These are phyloP conservation scores for Plasmodium fragile DNA, from an alignment of 169 alveolate species.

Conservation along the genomic window DNA sequence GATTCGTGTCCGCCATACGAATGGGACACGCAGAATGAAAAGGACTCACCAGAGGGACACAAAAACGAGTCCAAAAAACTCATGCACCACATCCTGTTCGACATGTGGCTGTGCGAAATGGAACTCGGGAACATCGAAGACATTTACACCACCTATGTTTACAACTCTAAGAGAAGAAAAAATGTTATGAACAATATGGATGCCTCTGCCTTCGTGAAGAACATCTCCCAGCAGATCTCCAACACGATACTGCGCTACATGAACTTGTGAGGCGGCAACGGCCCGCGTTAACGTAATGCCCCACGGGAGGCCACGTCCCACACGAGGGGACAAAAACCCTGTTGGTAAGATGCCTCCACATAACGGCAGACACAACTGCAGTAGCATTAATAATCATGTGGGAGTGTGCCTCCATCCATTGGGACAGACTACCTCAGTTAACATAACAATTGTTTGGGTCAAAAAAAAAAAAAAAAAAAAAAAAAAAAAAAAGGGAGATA, in stretches of 20 bases:
- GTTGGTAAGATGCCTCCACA: background rate
- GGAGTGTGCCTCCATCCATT: background rate
- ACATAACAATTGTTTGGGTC: background rate
- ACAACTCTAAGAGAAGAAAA: background rate
- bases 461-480: too few species aligned
- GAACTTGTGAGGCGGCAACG: background rate
- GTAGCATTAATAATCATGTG: background rate
- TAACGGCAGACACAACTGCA: background rate
- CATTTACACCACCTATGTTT: conserved; percentile 19
- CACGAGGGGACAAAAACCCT: background rate
- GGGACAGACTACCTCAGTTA: background rate
- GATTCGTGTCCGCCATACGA: too few species aligned
- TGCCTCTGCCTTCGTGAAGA: conserved; percentile 7
- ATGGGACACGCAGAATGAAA: background rate
- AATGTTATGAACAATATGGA: background rate
- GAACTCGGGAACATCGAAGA: conserved; percentile 56
- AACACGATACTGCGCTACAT: conserved; percentile 12
- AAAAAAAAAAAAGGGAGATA: background rate
- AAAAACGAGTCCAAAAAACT: background rate
- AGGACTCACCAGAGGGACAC: background rate
- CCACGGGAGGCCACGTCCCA: background rate
- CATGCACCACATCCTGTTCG: conserved; percentile 31
- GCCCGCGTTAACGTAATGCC: background rate
- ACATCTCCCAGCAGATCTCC: conserved; percentile 19
- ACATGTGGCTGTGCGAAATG: conserved; percentile 69